Conservation (phyloP, 177 flowering plant genomes). For the Telopea speciosissima region DNA sequence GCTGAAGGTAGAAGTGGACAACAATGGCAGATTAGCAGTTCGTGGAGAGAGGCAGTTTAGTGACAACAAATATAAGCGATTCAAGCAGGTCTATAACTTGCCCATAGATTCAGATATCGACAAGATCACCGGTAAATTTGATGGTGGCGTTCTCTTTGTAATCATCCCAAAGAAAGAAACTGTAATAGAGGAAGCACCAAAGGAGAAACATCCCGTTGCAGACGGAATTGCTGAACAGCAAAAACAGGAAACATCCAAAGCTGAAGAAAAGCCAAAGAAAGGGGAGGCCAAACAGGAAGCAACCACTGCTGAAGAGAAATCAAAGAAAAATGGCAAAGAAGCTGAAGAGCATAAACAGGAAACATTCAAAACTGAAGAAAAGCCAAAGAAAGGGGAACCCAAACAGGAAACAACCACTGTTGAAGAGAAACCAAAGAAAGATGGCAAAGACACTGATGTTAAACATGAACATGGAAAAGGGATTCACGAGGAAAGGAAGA, state of each 20-base stretch:
- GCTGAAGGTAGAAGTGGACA: constrained; percentile 24
- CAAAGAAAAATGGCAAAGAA: too few relatives aligned
- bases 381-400: neutral
- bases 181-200: neutral
- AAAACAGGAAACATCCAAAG: too few relatives aligned
- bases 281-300: too few relatives aligned
- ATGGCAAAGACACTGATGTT: too few relatives aligned
- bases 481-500: neutral
- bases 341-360: too few relatives aligned
- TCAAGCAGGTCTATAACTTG: constrained; percentile 16
- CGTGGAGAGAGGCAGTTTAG: constrained; percentile 18
- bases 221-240: too few relatives aligned
- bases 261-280: neutral
- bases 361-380: neutral
- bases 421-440: too few relatives aligned
- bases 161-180: constrained; percentile 20
- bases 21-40: constrained; percentile 13
- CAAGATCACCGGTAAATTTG: constrained; percentile 20
- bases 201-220: too few relatives aligned
- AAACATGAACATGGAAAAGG: too few relatives aligned
- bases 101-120: constrained; percentile 19
- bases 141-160: constrained; percentile 23
- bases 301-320: too few relatives aligned
- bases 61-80: constrained; percentile 13
- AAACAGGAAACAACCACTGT: too few relatives aligned